Percentiles rank a stretch among this genome's conserved stretches.
Evolutionary conservation across 495 filamentous ascomycete species (phyloP).

Genomic region (Sordaria brevicollis): DNA sequence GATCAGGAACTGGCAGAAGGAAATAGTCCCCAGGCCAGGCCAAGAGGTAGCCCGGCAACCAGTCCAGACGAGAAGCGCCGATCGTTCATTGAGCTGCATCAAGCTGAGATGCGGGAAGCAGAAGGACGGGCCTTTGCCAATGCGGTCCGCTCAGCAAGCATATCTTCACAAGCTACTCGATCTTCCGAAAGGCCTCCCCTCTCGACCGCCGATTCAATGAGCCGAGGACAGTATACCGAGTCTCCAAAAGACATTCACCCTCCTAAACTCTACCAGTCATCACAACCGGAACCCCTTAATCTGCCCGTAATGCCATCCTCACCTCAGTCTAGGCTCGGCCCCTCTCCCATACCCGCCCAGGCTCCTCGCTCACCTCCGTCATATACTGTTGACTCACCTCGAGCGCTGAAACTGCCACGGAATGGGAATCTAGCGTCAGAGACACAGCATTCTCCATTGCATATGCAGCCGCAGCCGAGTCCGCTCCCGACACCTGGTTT

Average conservation of each 20-base stretch:
- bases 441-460: neutral
- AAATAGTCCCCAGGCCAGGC: conserved; percentile 15
- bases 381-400: neutral
- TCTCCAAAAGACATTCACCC: conserved; percentile 14
- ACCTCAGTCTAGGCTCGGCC: neutral
- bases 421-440: neutral
- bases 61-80: conserved; percentile 33
- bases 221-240: conserved; percentile 5
- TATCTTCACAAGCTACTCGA: neutral
- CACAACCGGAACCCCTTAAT: neutral
- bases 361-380: neutral
- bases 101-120: conserved; percentile 61
- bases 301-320: neutral
- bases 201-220: neutral
- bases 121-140: conserved; percentile 60
- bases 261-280: neutral
- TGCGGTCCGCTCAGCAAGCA: conserved; percentile 27
- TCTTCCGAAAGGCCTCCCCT: neutral
- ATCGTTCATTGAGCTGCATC: conserved; percentile 46
- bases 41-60: conserved; percentile 18
- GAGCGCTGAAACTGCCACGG: neutral
- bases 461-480: neutral
- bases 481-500: neutral
- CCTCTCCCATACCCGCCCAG: neutral
- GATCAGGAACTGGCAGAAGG: conserved; percentile 20